phyloP scores from a whole-genome alignment of 2,329 filamentous ascomycete species.

The Colletotrichum tofieldiae region DNA sequence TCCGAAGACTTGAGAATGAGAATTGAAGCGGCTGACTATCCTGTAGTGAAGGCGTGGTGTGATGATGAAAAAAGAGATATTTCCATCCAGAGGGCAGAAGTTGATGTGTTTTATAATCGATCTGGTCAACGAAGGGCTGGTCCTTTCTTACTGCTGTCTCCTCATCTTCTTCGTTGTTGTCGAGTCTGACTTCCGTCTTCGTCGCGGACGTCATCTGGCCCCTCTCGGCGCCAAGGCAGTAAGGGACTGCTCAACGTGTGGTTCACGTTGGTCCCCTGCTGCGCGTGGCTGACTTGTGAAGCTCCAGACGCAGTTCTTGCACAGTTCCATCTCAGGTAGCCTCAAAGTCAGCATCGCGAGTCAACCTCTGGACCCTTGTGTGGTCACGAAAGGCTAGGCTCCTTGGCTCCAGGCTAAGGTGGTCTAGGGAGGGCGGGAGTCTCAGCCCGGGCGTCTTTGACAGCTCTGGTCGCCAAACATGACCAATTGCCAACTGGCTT shows the following conservation, averaged over 20 bases:
- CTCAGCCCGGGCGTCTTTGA: conserved; percentile 32
- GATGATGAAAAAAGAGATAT: conserved; percentile 25
- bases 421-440: conserved; percentile 36
- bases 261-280: conserved; percentile 16
- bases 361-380: conserved; percentile 17
- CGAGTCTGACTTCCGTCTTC: conserved; percentile 21
- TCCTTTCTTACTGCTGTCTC: not conserved
- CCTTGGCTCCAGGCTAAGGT: conserved; percentile 27
- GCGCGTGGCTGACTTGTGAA: conserved; percentile 11
- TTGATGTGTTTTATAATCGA: conserved; percentile 36
- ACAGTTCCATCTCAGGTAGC: conserved; percentile 11
- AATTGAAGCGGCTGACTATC: conserved; percentile 40
- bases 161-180: not conserved
- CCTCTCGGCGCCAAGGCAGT: conserved; percentile 8
- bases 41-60: conserved; percentile 30
- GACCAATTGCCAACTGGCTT: not conserved
- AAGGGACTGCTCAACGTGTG: conserved; percentile 17
- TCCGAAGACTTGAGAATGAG: conserved; percentile 28
- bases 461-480: conserved; percentile 12
- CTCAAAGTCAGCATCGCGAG: not conserved
- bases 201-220: conserved; percentile 13
- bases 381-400: conserved; percentile 9
- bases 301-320: conserved; percentile 15
- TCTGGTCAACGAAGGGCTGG: not conserved
- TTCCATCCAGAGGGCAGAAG: not conserved